These are phyloP conservation scores for Phytophthora meadii DNA, from an alignment of 352 stramenopile species.

Conservation along the genomic window DNA sequence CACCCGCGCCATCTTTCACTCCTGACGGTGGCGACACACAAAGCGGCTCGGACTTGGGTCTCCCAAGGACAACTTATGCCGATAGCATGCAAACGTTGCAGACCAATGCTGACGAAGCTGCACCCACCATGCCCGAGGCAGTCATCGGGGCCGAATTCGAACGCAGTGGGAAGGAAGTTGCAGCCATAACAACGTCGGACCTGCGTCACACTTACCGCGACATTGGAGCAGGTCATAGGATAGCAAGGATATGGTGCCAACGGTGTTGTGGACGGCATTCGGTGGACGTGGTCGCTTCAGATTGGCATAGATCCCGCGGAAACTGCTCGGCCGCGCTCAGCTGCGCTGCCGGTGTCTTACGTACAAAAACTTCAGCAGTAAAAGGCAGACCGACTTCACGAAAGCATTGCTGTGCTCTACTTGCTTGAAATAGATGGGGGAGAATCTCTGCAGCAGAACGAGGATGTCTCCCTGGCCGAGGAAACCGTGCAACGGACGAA, in stretches of 20 bases:
- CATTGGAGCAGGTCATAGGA: too few species aligned
- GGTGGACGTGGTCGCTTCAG: conserved; percentile 4
- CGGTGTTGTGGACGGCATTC: too few species aligned
- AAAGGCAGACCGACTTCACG: neutral
- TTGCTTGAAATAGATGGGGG: too few species aligned
- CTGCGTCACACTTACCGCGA: neutral
- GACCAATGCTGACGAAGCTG: too few species aligned
- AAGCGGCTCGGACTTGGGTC: neutral
- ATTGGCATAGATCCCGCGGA: conserved; percentile 2
- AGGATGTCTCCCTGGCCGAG: too few species aligned
- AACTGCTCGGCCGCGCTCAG: conserved; percentile 26
- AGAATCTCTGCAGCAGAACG: too few species aligned
- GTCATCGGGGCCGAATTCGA: conserved; percentile 17
- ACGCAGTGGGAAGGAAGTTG: neutral
- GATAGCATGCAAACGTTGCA: too few species aligned
- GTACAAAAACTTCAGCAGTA: neutral
- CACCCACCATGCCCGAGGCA: neutral
- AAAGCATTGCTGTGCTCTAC: neutral
- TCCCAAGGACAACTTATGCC: too few species aligned
- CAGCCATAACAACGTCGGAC: neutral
- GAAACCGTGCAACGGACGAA: too few species aligned
- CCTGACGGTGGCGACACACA: conserved; percentile 21
- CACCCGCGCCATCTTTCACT: conserved; percentile 14
- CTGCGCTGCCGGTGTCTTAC: neutral
- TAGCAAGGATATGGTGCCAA: too few species aligned